Base-by-base conservation (phyloP, 805 yeast genomes). In the Schwanniomyces vanrijiae region DNA sequence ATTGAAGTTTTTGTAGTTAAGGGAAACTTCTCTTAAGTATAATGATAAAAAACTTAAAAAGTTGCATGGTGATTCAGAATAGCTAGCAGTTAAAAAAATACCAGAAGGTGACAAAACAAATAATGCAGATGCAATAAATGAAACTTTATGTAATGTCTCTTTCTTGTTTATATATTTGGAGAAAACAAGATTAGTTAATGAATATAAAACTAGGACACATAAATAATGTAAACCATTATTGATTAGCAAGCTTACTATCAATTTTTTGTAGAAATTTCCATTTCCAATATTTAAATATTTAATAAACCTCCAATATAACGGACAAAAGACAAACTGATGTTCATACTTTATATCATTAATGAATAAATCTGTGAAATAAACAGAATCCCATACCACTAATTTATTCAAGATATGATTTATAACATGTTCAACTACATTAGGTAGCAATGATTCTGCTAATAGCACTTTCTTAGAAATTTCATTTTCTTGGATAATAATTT, bases 251-350 rank as follows among this genome's bases (percentile, higher is more conserved):
- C 83, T 82, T 3, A 75, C 53, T 5, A 77, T 50, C 2, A 85
- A 65, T 22, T 75, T 73, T 14, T 58, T 55, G 59, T 81, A 80
- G 42, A 80, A 64, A 48, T 69, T 68, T 29, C 60, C 51, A 6
- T 44, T 43, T 7, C 57, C 65, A 29, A 43, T 19, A 10, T 53
- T 55, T 3, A 52, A 38, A 24, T 29, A 52, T 38, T 54, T 60
- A 3, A 86, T 64, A 3, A 83, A 40, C 20, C 79, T 59, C 71
- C 85, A 76, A 96, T 96, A 92, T 2, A 81, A 59, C 9, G 87
- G 87, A 22, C 95, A 83, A 61, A 89, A 92, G 4, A 95, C 97
- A 76, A 81, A 87, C 65, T 90, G 96, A 62, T 92, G 96, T 65
- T 92, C 98, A 64, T 75, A 91, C n/a, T 68, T 62, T 13, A 67